Percentiles rank a stretch among this genome's conserved stretches.
Conservation (phyloP, 2,329 filamentous ascomycete species). For the Penicillium concentricum region DNA sequence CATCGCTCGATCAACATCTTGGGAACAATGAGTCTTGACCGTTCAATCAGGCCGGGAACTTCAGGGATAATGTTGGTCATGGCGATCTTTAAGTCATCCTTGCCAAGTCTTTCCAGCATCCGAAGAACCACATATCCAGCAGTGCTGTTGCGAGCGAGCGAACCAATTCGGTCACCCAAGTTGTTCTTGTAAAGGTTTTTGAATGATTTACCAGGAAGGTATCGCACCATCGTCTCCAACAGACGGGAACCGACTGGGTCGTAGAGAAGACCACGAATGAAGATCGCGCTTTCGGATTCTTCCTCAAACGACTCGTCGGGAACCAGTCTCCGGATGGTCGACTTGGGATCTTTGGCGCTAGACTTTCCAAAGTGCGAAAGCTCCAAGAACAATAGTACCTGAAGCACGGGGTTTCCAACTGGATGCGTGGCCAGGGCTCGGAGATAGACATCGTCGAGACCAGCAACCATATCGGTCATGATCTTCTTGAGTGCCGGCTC, state of each 20-base stretch:
- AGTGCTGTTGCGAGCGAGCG: constrained; percentile 82
- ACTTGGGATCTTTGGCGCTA: constrained; percentile 62
- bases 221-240: constrained; percentile 78
- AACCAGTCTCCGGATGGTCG: constrained; percentile 73
- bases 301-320: constrained; percentile 76
- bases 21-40: constrained; percentile 75
- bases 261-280: constrained; percentile 84
- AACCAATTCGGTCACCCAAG: constrained; percentile 76
- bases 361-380: constrained; percentile 70
- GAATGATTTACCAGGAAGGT: constrained; percentile 84
- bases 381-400: constrained; percentile 84
- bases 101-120: constrained; percentile 78
- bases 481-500: constrained; percentile 74
- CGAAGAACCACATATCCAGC: constrained; percentile 84
- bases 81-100: constrained; percentile 76
- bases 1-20: constrained; percentile 82
- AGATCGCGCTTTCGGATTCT: constrained; percentile 70
- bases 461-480: constrained; percentile 70
- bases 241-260: constrained; percentile 87
- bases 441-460: constrained; percentile 75
- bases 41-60: constrained; percentile 69
- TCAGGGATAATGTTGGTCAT: constrained; percentile 71
- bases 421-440: constrained; percentile 83
- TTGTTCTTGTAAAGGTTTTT: constrained; percentile 79
- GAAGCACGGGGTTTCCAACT: constrained; percentile 88